Evolutionary conservation across 805 yeast genomes (phyloP), one percentile per base, ranked within the genome.

Genomic region (Candida railenensis): DNA sequence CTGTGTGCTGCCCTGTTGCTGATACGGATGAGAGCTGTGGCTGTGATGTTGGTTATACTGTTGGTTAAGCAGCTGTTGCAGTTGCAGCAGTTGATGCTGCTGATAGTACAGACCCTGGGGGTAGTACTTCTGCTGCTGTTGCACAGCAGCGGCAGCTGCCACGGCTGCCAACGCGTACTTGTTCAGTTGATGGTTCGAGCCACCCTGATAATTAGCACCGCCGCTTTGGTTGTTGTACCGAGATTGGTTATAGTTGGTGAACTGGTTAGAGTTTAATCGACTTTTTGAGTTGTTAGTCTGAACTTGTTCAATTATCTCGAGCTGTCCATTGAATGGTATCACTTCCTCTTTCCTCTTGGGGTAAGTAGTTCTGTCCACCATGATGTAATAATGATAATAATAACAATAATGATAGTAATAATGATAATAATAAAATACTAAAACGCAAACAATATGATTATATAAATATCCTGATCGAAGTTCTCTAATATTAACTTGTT

Each of bases 61-160:
- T 5, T 16, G 15, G 11, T 18, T 5, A 7, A 22, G 14, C 16
- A 20, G 34, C 20, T 15, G 44, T n/a, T 42, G 33, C n/a, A 25
- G 46, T 18, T 21, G 33, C 41, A 16, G 53, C 34, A 37, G 48
- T n/a, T 43, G 45, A 15, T 39, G 41, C 21, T 34, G 47, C 28
- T 34, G 40, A 22, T 44, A 48, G 3, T 47, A 47, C 41, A 53
- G 59, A 32, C 54, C 56, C 40, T 55, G 63, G 16, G 46, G 51
- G 25, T 51, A 45, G 45, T 51, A 52, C 32, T 48, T 48, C 37
- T 56, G 61, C 42, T 57, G 67, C 37, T 62, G 66, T 37, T 58
- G 64, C 18, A 58, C 65, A 14, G 64, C 66, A 14, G 68, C 68
- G n/a, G 68, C 61, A 2, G 63, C 66, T 2, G 66, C 65, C 3